A percentile compares a stretch with the other conserved stretches of the same genome.
Evolutionary conservation across 1,284 basidiomycete species (phyloP).

Genomic region (Puccinia triticina): DNA sequence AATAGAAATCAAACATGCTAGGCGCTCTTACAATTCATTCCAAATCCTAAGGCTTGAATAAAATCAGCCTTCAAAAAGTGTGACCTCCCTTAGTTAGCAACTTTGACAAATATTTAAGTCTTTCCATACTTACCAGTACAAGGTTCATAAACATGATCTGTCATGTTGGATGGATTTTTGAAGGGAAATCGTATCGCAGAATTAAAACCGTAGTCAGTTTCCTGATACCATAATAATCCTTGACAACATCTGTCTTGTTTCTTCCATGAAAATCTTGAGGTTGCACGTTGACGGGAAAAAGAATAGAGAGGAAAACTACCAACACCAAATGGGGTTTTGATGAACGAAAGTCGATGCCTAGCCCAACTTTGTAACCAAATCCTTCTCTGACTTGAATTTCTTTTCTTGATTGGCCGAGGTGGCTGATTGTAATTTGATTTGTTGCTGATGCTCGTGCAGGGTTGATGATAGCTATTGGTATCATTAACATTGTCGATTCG

Average conservation of each 20-base stretch:
- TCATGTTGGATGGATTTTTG: not conserved
- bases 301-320: not conserved
- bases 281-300: not conserved
- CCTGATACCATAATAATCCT: not conserved
- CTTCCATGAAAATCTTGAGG: not conserved
- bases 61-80: slow-evolving; percentile 38
- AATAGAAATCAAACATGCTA: not conserved
- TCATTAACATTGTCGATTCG: not conserved
- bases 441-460: not conserved
- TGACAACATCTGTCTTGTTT: not conserved
- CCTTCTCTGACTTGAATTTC: not conserved
- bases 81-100: not conserved
- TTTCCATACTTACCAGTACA: slow-evolving; percentile 28
- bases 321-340: slow-evolving; percentile 37
- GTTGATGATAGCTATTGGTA: not conserved
- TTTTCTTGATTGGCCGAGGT: not conserved
- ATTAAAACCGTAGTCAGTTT: not conserved
- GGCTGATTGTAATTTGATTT: not conserved
- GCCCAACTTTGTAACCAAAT: slow-evolving; percentile 33
- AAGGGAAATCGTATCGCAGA: not conserved
- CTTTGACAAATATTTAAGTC: not conserved
- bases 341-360: slow-evolving; percentile 29
- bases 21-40: slow-evolving; percentile 36
- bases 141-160: slow-evolving; percentile 51
- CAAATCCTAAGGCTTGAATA: slow-evolving; percentile 51